phyloP scores from a whole-genome alignment of 1,284 basidiomycete genomes.

The Ganoderma lucidum region DNA sequence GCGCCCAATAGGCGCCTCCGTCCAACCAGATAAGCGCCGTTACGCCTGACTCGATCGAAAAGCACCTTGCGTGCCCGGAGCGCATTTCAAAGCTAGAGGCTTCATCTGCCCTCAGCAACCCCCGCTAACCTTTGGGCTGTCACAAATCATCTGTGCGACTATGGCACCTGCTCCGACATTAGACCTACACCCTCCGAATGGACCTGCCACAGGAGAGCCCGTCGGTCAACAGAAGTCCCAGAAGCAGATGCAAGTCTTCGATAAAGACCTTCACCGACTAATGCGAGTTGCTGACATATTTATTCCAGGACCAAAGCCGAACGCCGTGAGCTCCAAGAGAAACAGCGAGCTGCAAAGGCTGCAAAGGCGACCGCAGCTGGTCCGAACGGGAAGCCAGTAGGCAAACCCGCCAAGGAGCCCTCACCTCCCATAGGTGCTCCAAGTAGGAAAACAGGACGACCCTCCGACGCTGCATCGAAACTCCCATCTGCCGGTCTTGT shows the following conservation, averaged over 20 bases:
- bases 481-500: conserved; percentile 24
- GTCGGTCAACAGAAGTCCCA: conserved; percentile 52
- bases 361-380: conserved; percentile 39
- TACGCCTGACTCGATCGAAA: conserved; percentile 36
- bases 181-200: conserved; percentile 39
- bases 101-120: conserved; percentile 14
- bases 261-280: conserved; percentile 20
- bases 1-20: background rate
- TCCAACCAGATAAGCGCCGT: background rate
- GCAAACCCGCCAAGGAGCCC: conserved; percentile 22
- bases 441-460: conserved; percentile 31
- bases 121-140: conserved; percentile 17
- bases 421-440: conserved; percentile 21
- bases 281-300: conserved; percentile 40
- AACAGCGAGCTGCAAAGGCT: conserved; percentile 79
- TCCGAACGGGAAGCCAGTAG: conserved; percentile 31
- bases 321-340: conserved; percentile 80
- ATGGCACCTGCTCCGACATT: conserved; percentile 40
- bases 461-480: conserved; percentile 32
- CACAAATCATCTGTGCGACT: background rate
- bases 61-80: conserved; percentile 18
- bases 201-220: conserved; percentile 32
- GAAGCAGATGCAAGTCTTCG: conserved; percentile 48
- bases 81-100: conserved; percentile 12
- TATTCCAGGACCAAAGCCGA: conserved; percentile 73